phyloP scores from a whole-genome alignment of 2,329 filamentous ascomycete genomes.

The Penicillium psychrosexuale region DNA sequence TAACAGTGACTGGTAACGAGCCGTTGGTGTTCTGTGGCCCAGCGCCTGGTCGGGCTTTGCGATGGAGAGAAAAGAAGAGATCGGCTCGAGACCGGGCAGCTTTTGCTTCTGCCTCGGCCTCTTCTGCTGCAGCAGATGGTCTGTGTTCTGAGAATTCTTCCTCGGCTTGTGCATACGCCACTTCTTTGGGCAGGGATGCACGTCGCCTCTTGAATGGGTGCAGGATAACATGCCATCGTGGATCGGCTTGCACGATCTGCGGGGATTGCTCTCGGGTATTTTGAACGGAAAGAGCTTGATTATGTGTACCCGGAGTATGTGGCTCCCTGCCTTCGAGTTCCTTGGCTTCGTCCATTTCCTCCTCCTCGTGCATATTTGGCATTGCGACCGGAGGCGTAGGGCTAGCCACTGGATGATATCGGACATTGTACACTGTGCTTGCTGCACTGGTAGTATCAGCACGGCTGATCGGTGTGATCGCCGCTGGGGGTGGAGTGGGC shows the following conservation, averaged over 20 bases:
- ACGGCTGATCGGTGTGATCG: slow-evolving; percentile 57
- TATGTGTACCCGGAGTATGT: slow-evolving; percentile 8
- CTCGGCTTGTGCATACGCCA: slow-evolving; percentile 55
- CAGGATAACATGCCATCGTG: slow-evolving; percentile 50
- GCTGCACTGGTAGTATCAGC: slow-evolving; percentile 61
- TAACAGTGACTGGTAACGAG: slow-evolving; percentile 57
- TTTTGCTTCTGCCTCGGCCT: slow-evolving; percentile 25
- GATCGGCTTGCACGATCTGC: slow-evolving; percentile 31
- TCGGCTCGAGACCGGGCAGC: slow-evolving; percentile 47
- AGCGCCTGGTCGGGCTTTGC: slow-evolving; percentile 42
- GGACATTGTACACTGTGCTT: slow-evolving; percentile 63
- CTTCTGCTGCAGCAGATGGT: slow-evolving; percentile 35
- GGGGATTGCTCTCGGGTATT: slow-evolving; percentile 32
- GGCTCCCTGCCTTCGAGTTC: slow-evolving; percentile 20
- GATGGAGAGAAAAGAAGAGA: slow-evolving; percentile 49
- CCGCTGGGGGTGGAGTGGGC: slow-evolving; percentile 46
- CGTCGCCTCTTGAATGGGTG: slow-evolving; percentile 59
- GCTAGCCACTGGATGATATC: slow-evolving; percentile 56
- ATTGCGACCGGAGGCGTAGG: slow-evolving; percentile 44
- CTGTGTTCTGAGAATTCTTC: slow-evolving; percentile 33
- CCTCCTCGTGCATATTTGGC: slow-evolving; percentile 34
- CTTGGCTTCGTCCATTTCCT: slow-evolving; percentile 29
- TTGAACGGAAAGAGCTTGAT: slow-evolving; percentile 18
- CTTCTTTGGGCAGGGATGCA: slow-evolving; percentile 57
- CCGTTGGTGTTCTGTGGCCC: slow-evolving; percentile 36